These are phyloP conservation scores for Myxozyma vanderwaltii DNA, from an alignment of 805 yeast species.

Conservation along the genomic window DNA sequence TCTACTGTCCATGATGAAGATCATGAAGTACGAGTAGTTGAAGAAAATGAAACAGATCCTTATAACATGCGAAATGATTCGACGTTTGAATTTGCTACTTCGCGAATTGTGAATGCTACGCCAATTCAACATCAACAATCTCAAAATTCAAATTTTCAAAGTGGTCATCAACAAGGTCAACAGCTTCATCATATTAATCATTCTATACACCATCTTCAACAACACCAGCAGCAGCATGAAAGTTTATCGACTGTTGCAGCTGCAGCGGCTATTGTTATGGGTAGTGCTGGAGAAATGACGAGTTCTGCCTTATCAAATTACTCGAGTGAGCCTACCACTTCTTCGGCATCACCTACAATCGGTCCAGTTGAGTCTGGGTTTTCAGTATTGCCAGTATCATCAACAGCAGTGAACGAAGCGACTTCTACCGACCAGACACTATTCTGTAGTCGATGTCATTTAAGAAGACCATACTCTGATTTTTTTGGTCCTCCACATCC, in stretches of 20 bases:
- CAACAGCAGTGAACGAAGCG: background rate
- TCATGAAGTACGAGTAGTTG: background rate
- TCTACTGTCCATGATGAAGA: background rate
- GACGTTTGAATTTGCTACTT: background rate
- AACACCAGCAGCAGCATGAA: background rate
- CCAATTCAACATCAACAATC: background rate
- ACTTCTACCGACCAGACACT: background rate
- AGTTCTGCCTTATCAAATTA: background rate
- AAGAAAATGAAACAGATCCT: background rate
- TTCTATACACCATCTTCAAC: background rate
- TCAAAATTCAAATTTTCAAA: no score
- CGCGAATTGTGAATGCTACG: background rate
- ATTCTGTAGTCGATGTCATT: slow-evolving; percentile 4
- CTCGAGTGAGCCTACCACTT: background rate
- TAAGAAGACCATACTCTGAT: slow-evolving; percentile 5
- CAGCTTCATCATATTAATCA: background rate
- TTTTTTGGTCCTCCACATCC: slow-evolving; percentile 10
- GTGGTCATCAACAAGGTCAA: background rate
- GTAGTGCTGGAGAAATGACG: background rate
- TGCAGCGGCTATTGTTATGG: slow-evolving; percentile 7
- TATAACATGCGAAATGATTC: background rate
- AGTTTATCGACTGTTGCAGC: slow-evolving; percentile 9
- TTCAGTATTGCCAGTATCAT: background rate
- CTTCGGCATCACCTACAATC: background rate
- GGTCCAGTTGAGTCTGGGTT: background rate